Percentiles rank a stretch among this genome's conserved stretches.
These are phyloP conservation scores for Vitis labrusca DNA, from an alignment of 164 flowering plant genomes.

Conservation along the genomic window DNA sequence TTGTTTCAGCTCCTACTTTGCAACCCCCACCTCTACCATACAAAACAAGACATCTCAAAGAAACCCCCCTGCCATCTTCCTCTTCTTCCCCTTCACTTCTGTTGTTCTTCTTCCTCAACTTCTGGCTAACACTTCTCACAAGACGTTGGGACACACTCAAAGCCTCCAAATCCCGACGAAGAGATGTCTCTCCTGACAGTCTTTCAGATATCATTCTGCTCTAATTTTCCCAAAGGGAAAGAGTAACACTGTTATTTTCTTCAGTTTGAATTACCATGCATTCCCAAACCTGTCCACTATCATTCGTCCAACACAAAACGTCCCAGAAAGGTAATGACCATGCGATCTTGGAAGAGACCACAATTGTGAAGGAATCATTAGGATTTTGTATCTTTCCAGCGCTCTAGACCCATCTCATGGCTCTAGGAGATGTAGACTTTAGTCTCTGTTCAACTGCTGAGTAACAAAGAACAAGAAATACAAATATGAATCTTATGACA, in stretches of 20 bases:
- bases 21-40: constrained; percentile 88
- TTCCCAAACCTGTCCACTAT: not conserved
- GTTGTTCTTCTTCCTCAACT: constrained; percentile 50
- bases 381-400: no score
- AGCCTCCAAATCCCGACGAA: constrained; percentile 53
- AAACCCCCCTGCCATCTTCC: constrained; percentile 42
- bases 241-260: not conserved
- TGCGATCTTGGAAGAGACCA: not conserved
- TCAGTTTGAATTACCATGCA: not conserved
- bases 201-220: constrained; percentile 30
- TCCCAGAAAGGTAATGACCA: not conserved
- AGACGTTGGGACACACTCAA: constrained; percentile 70
- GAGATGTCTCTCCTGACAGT: constrained; percentile 38
- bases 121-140: constrained; percentile 68
- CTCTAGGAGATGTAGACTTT: no score
- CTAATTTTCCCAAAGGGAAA: not conserved
- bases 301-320: not conserved
- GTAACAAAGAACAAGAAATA: no score
- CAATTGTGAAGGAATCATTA: no score
- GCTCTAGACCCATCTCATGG: no score
- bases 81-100: constrained; percentile 55
- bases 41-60: constrained; percentile 67
- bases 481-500: no score
- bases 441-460: no score
- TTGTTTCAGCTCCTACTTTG: constrained; percentile 82